Percentiles rank a stretch among this genome's conserved stretches.
Conservation (phyloP, 495 filamentous ascomycete genomes). For the Lasiosphaeris hirsuta region DNA sequence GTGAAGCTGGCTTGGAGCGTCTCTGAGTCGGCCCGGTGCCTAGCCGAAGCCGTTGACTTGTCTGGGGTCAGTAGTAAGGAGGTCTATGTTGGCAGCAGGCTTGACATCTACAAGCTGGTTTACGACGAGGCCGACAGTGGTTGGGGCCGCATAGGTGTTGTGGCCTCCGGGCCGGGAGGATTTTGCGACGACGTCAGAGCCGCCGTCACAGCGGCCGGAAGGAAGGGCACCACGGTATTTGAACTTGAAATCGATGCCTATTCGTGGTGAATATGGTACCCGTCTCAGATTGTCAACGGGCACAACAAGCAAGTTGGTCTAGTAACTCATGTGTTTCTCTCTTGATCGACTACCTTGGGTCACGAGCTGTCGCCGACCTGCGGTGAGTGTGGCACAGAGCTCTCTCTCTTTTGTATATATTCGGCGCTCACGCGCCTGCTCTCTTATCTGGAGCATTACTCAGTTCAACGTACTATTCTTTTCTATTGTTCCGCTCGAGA, state of each 20-base stretch:
- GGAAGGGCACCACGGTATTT: slow-evolving; percentile 2
- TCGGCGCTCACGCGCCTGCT: too few species aligned
- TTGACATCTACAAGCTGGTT: slow-evolving; percentile 27
- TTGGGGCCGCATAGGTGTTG: slow-evolving; percentile 33
- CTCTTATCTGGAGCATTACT: too few species aligned
- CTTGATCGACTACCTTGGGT: too few species aligned
- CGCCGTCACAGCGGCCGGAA: slow-evolving; percentile 4
- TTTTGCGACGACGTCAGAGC: slow-evolving; percentile 22
- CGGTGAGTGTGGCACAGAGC: too few species aligned
- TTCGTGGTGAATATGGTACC: slow-evolving; percentile 2
- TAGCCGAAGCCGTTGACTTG: slow-evolving; percentile 11
- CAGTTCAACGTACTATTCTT: too few species aligned
- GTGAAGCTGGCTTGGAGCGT: slow-evolving; percentile 40
- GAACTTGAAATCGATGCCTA: slow-evolving; percentile 16
- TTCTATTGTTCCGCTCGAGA: too few species aligned
- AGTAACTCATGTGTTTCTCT: too few species aligned
- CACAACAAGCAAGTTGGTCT: too few species aligned
- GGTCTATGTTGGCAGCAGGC: slow-evolving; percentile 26
- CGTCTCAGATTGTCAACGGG: too few species aligned
- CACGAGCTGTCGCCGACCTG: too few species aligned
- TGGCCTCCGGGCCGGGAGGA: slow-evolving; percentile 34
- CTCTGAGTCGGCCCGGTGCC: slow-evolving; percentile 15
- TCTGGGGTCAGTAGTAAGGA: neutral
- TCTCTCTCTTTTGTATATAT: too few species aligned
- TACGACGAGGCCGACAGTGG: slow-evolving; percentile 25